Conservation (phyloP, 805 yeast species). For the Candida insectalens region DNA sequence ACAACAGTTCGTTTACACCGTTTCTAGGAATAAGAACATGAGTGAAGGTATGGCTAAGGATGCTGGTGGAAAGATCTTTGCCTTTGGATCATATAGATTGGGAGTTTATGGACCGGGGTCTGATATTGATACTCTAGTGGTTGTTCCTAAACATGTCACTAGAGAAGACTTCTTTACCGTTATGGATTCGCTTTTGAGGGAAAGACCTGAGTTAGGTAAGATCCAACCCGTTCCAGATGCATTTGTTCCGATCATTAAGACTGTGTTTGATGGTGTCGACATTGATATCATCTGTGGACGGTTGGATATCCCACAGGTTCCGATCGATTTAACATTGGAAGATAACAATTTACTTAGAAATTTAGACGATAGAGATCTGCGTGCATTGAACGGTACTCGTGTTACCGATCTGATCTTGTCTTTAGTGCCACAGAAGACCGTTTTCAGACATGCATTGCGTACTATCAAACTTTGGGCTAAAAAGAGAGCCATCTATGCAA, state of each 20-base stretch:
- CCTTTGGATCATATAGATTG: constrained; percentile 86
- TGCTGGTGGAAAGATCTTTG: constrained; percentile 96
- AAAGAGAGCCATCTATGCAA: constrained; percentile 86
- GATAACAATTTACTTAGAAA: constrained; percentile 82
- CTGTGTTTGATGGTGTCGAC: constrained; percentile 83
- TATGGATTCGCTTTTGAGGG: constrained; percentile 59
- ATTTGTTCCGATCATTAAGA: constrained; percentile 91
- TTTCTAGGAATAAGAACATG: constrained; percentile 79
- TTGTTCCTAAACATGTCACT: constrained; percentile 90
- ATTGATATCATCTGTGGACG: constrained; percentile 86
- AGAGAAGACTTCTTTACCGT: constrained; percentile 84
- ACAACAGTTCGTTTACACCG: constrained; percentile 74
- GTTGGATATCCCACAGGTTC: constrained; percentile 77
- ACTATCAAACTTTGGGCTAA: constrained; percentile 97
- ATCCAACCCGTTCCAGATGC: constrained; percentile 94
- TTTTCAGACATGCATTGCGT: constrained; percentile 84
- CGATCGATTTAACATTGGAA: constrained; percentile 59
- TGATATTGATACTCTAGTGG: constrained; percentile 94
- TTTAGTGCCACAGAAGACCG: constrained; percentile 86
- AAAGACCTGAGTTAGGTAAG: constrained; percentile 79
- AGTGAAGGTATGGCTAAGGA: constrained; percentile 95
- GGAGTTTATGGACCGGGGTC: constrained; percentile 99
- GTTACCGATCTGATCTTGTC: constrained; percentile 91
- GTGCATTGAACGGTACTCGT: constrained; percentile 91
- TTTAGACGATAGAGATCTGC: constrained; percentile 81